Conservation (phyloP, 2,329 filamentous ascomycete species). For the Myriosclerotinia duriaeana region DNA sequence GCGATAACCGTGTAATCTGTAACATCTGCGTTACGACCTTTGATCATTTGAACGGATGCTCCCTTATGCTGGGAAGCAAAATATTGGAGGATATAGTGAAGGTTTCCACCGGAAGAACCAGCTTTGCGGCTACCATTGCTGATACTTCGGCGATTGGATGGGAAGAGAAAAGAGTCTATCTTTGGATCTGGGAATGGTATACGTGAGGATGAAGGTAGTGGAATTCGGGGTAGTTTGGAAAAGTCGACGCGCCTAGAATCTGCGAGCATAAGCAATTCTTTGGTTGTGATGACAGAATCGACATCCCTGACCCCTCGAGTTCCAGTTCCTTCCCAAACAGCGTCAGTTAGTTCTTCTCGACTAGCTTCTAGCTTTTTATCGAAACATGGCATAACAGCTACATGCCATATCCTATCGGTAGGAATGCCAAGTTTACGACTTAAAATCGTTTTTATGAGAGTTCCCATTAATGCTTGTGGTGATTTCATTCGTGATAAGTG, state of each 20-base stretch:
- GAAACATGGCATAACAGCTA: constrained; percentile 97
- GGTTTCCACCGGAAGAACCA: constrained; percentile 84
- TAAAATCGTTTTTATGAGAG: constrained; percentile 82
- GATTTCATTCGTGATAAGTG: constrained; percentile 91
- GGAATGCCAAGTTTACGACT: constrained; percentile 69
- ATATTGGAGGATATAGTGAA: constrained; percentile 78
- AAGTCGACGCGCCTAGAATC: constrained; percentile 78
- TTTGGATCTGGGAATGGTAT: constrained; percentile 70
- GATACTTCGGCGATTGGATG: constrained; percentile 44
- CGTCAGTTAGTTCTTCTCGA: constrained; percentile 83
- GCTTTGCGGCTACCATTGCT: constrained; percentile 54
- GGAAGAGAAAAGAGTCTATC: constrained; percentile 74
- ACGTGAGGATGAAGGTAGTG: constrained; percentile 48
- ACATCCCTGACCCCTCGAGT: constrained; percentile 74
- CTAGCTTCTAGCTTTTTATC: constrained; percentile 98
- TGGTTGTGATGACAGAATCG: constrained; percentile 96
- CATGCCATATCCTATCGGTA: constrained; percentile 84
- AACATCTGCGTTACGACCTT: constrained; percentile 88
- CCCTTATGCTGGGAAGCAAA: constrained; percentile 70
- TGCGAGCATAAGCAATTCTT: constrained; percentile 87
- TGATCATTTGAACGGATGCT: constrained; percentile 66
- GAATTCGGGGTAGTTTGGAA: constrained; percentile 63
- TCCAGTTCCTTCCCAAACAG: constrained; percentile 62
- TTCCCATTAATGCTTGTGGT: constrained; percentile 88
- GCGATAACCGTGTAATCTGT: constrained; percentile 75